Evolutionary conservation across 495 filamentous ascomycete species (phyloP).

Genomic region (Sabuloglossum arenarium): DNA sequence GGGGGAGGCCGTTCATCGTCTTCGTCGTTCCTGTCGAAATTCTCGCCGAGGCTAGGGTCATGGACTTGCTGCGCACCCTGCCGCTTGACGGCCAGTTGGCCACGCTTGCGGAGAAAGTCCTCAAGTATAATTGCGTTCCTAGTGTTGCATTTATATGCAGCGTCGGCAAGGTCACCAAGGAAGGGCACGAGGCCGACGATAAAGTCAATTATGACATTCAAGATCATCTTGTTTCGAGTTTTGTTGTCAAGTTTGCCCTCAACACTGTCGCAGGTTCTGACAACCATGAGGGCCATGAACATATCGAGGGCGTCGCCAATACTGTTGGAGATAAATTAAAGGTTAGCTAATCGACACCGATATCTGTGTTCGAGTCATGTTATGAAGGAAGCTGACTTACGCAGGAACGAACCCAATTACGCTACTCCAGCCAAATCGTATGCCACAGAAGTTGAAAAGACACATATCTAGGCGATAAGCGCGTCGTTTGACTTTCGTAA

Average conservation of each 20-base stretch:
- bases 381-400: slow-evolving; percentile 25
- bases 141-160: slow-evolving; percentile 46
- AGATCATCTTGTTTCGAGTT: slow-evolving; percentile 43
- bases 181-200: slow-evolving; percentile 66
- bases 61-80: background rate
- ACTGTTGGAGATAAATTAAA: slow-evolving; percentile 16
- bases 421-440: slow-evolving; percentile 64
- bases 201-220: slow-evolving; percentile 63
- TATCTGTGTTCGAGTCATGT: background rate
- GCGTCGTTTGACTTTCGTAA: slow-evolving; percentile 57
- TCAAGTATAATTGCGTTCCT: slow-evolving; percentile 60
- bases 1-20: background rate
- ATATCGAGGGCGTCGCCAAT: slow-evolving; percentile 58
- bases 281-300: slow-evolving; percentile 45
- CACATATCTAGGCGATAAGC: slow-evolving; percentile 69
- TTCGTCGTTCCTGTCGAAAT: background rate
- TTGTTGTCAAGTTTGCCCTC: slow-evolving; percentile 44
- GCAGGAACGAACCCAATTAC: slow-evolving; percentile 64
- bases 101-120: slow-evolving; percentile 25
- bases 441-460: slow-evolving; percentile 50
- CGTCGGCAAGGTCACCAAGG: slow-evolving; percentile 65
- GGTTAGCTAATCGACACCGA: background rate
- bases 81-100: background rate
- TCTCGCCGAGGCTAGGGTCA: background rate
- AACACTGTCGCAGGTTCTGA: slow-evolving; percentile 41